Evolutionary conservation across 2,329 filamentous ascomycete genomes (phyloP), one percentile per base, ranked within the genome.

Genomic region (Hypocreales sp.): DNA sequence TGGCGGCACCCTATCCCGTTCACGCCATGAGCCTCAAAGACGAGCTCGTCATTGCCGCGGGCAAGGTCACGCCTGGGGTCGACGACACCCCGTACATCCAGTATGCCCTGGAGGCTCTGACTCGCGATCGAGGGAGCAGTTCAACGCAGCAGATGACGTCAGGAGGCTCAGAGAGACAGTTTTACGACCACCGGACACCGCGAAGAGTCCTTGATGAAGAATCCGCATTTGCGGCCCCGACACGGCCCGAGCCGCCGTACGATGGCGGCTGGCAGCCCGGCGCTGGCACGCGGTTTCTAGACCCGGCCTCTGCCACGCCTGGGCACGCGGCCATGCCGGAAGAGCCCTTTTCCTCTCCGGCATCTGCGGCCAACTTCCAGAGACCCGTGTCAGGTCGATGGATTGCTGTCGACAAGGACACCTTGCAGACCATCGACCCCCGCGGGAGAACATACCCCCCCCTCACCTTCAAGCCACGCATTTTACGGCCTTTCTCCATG

Each of bases 51-150:
- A 51, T 63, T 28, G 56, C 61, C 12, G 64, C 52, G 20, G 56
- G 60, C 31, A 60, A 60, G 22, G 60, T 72, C 30, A 87, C 81
- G 0, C 84, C 84, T 0, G 81, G 77, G 8, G 60, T 83, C 21
- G 84, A 93, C 43, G 79, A 92, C 44, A 79, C 74, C 7, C 84
- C 83, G 1, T 92, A 86, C 50, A 81, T 94, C 36, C 79, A 79
- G 36, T 92, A 90, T 48, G 86, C 87, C 22, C 72, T 95, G 35
- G 80, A 92, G 36, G 82, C 87, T 35, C 59, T 95, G 39, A 92
- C 83, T 5, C 64, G 78, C 25, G 71, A 79, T 41, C 75, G 75
- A 31, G 72, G 80, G 33, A 61, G 72, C 5, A 54, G 60, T 31
- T 62, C 65, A 8, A 58, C 64, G 30, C 56, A 61, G 29, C 55